Evolutionary conservation across 202 grass and related monocot species (phyloP), one percentile per base, ranked within the genome.

Genomic region (Carex sylvatica): DNA sequence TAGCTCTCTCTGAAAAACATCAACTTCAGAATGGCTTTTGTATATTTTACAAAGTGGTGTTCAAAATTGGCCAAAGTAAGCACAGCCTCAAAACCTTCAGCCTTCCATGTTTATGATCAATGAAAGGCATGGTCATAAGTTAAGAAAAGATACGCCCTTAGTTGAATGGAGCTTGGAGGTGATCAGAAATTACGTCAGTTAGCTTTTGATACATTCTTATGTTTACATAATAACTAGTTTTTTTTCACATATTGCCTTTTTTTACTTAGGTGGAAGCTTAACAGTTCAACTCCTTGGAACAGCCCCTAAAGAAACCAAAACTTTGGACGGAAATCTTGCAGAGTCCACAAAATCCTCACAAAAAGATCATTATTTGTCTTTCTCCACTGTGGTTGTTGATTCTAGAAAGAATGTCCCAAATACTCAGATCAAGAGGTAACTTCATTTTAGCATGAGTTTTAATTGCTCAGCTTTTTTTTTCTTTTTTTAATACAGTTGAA

Each of bases 281-380:
- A 86, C 89, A 14, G 89, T 95, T 26, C 95, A 98, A 79, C 73
- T 98, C 66, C 90, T 98, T 28, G 89, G 91, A 24, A 89, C 89
- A 74, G 77, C 73, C 69, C 83, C 86, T 79, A 83, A 86, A 77
- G 85, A 91, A 31, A 84, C 84, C 12, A 87, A 88, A 74, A 88
- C 85, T 59, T 61, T 63, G 20, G 22, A 90, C 51, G 9, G 14
- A 4, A 52, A 1, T 68, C 80, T 20, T 46, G 42, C 30, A 22
- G 80, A 81, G 55, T 42, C 63, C 82, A 69, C 80, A 18, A 76
- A 88, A 83, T 74, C 86, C 0, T 46, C 86, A 80, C 22, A 83
- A 66, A 88, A 95, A 47, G 91, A 93, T 74, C 88, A 91, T 24
- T 76, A 87, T 69, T 53, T 94, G 7, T 90, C 88, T 3, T 61